Conservation (phyloP, 1,139 yeast genomes). For the Diutina neorugosa region DNA sequence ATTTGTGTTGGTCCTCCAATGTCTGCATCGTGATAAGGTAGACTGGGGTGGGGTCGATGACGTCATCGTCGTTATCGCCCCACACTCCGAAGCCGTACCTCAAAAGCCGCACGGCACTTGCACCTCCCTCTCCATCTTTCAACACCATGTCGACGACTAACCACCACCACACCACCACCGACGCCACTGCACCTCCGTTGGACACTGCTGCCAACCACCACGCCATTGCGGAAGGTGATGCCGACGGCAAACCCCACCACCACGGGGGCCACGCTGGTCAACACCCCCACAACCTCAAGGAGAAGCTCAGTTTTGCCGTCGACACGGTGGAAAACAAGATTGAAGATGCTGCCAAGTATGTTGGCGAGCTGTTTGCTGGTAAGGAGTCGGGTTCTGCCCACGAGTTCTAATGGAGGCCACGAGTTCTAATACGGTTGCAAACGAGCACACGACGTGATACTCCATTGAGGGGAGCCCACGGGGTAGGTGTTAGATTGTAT, state of each 20-base stretch:
- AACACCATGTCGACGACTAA: not conserved
- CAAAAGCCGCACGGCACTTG: not conserved
- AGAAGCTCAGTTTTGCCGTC: not conserved
- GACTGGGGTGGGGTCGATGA: no score
- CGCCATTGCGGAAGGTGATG: not conserved
- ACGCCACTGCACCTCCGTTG: not conserved
- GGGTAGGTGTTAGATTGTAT: not conserved
- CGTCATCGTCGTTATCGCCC: no score
- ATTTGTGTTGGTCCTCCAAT: no score
- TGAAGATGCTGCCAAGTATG: slow-evolving; percentile 1
- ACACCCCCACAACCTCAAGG: not conserved
- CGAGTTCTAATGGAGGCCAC: no score
- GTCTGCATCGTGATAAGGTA: no score
- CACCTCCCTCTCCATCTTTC: not conserved
- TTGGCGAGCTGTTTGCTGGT: not conserved
- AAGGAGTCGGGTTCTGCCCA: slow-evolving; percentile 4
- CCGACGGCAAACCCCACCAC: slow-evolving; percentile 1
- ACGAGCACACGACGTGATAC: not conserved
- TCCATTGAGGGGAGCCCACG: not conserved
- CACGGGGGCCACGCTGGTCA: slow-evolving; percentile 1
- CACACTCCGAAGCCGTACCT: not conserved
- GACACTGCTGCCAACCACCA: not conserved
- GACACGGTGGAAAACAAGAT: not conserved
- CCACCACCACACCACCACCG: not conserved
- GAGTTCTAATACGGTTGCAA: no score